Percentiles rank a stretch among this genome's conserved stretches.
These are phyloP conservation scores for Chrysosphaeria jannelii DNA, from an alignment of 2,329 filamentous ascomycete species.

Conservation along the genomic window DNA sequence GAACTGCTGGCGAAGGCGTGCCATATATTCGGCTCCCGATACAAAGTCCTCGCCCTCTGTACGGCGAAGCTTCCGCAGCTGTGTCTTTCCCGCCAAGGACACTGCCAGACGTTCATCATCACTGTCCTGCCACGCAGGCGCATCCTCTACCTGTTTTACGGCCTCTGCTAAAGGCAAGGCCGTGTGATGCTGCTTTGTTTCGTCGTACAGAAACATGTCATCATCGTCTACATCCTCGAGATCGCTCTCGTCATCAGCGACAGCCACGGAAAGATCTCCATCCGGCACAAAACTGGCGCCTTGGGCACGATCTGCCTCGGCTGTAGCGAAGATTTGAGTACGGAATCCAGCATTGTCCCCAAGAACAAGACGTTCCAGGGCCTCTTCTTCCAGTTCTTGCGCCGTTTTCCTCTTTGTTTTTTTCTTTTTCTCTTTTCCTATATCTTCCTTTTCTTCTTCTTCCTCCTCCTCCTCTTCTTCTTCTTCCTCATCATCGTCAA, in stretches of 20 bases:
- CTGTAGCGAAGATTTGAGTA: slow-evolving; percentile 28
- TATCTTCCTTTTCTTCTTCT: slow-evolving; percentile 3
- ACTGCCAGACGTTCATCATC: slow-evolving; percentile 73
- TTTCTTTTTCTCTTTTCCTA: slow-evolving; percentile 12
- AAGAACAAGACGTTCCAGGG: slow-evolving; percentile 67
- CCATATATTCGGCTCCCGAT: slow-evolving; percentile 59
- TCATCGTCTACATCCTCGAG: slow-evolving; percentile 32
- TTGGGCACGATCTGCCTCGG: slow-evolving; percentile 10
- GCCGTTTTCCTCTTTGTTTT: background rate
- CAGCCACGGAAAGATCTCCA: slow-evolving; percentile 7
- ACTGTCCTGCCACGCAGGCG: slow-evolving; percentile 69
- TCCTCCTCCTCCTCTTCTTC: slow-evolving; percentile 3
- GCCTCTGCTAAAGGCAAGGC: slow-evolving; percentile 5
- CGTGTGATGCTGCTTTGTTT: slow-evolving; percentile 2
- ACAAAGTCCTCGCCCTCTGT: slow-evolving; percentile 66
- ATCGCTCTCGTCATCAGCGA: slow-evolving; percentile 3
- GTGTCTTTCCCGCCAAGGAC: slow-evolving; percentile 45
- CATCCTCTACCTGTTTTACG: slow-evolving; percentile 10
- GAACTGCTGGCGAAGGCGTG: slow-evolving; percentile 52
- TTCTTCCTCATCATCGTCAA: slow-evolving; percentile 4
- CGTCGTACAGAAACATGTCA: slow-evolving; percentile 64
- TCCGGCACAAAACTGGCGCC: slow-evolving; percentile 7
- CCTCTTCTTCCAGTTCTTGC: slow-evolving; percentile 55
- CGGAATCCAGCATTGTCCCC: slow-evolving; percentile 65
- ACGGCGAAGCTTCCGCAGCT: slow-evolving; percentile 55